Base-by-base conservation (phyloP, 2,329 filamentous ascomycete genomes). In the Blastomyces silverae region DNA sequence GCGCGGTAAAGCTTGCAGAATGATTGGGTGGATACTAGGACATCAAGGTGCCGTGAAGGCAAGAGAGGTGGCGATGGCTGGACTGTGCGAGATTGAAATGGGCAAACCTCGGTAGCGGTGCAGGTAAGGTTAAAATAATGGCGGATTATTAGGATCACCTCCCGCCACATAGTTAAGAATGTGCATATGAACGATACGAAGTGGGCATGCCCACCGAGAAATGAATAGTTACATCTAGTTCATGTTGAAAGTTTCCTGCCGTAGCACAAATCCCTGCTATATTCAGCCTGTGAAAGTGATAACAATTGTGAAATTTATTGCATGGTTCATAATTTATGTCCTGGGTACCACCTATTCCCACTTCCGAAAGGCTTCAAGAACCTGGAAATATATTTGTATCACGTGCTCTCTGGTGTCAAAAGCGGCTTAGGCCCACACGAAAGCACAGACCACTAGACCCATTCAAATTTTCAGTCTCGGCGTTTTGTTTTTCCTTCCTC, bases 391-490 rank as follows among this genome's bases (percentile, higher is more conserved):
- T 42, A 15, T 31, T 31, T 13, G 4, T 46, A 53, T 62, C 61
- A 62, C 61, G 61, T 62, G 61, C 13, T 15, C 0, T 10, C 6
- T 28, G 15, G 10, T 17, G 37, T 37, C 53, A 56, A 56, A 55
- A 55, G 52, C 52, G 52, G 52, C 52, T 55, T 31, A 28, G 31
- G 17, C 53, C 28, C n/a, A n/a, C n/a, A 15, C 3, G 11, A 13
- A 48, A 55, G 61, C 61, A 53, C 31, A 34, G 60, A 63, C 50
- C 22, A 31, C 25, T 3, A 20, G 1, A 31, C n/a, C 22, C n/a
- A 48, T 15, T 48, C 53, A 62, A 64, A 64, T 37, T 62, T 64
- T 64, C 57, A 2, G 4, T 31, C n/a, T 25, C 57, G 50, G 57
- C 46, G 22, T 52, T 53, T 62, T 34, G 31, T 64, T 64, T 44